Conservation (phyloP, 1,284 basidiomycete genomes). For the Tremellales sp. region DNA sequence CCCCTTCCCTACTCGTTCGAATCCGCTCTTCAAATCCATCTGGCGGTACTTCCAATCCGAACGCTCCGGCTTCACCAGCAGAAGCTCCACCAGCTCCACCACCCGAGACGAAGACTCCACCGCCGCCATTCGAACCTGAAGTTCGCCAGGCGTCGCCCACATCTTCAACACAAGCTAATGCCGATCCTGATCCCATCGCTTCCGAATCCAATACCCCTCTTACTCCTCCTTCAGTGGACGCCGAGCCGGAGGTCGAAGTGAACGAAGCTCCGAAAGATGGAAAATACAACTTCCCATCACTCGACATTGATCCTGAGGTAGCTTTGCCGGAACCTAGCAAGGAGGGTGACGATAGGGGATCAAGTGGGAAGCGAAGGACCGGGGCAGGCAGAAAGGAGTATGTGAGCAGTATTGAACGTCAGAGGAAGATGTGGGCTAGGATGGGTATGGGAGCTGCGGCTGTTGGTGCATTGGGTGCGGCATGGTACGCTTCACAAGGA, state of each 20-base stretch:
- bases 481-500: constrained; percentile 59
- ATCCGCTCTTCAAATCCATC: constrained; percentile 16
- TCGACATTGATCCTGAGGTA: constrained; percentile 47
- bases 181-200: not conserved
- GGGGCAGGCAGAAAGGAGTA: constrained; percentile 41
- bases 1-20: constrained; percentile 13
- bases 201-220: constrained; percentile 1
- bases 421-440: constrained; percentile 57
- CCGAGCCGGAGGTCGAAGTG: not conserved
- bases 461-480: constrained; percentile 56
- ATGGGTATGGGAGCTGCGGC: constrained; percentile 51
- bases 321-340: constrained; percentile 6
- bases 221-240: not conserved
- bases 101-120: constrained; percentile 15
- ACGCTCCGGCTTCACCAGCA: constrained; percentile 22
- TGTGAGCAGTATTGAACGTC: constrained; percentile 64
- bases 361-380: constrained; percentile 22
- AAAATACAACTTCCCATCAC: constrained; percentile 37
- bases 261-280: constrained; percentile 1
- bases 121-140: constrained; percentile 24
- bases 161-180: not conserved
- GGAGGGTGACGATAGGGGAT: constrained; percentile 18
- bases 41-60: constrained; percentile 1
- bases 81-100: constrained; percentile 28
- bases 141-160: constrained; percentile 3